Evolutionary conservation across 2,329 filamentous ascomycete species (phyloP).

Genomic region (Geosmithia putterillii): DNA sequence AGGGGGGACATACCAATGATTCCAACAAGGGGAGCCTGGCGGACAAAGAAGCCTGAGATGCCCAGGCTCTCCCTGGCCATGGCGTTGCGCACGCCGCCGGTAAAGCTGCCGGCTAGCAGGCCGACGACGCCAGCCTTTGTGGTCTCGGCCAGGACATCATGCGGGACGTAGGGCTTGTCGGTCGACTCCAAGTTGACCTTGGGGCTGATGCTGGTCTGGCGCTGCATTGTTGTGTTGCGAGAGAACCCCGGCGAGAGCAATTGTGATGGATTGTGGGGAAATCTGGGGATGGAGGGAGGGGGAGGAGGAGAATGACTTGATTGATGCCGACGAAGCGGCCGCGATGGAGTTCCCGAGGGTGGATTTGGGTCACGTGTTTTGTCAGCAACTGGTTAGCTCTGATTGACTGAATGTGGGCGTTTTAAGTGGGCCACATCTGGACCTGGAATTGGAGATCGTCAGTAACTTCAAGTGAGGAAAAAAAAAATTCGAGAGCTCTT

Average conservation of each 20-base stretch:
- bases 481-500: not conserved
- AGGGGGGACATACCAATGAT: conserved; percentile 17
- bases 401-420: conserved; percentile 13
- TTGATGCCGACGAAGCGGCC: too few relatives aligned
- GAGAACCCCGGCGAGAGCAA: conserved; percentile 11
- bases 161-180: conserved; percentile 46
- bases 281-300: not conserved
- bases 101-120: conserved; percentile 54
- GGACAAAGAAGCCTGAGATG: conserved; percentile 67
- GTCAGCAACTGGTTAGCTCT: conserved; percentile 18
- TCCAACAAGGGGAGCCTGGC: conserved; percentile 62
- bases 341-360: not conserved
- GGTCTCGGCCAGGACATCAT: conserved; percentile 60
- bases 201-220: conserved; percentile 13
- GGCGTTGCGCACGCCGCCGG: conserved; percentile 76
- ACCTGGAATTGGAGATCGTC: not conserved
- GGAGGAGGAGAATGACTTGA: conserved; percentile 1
- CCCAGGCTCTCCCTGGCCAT: conserved; percentile 74
- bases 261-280: conserved; percentile 5
- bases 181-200: conserved; percentile 9
- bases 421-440: not conserved
- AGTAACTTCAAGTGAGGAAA: conserved; percentile 1
- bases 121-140: conserved; percentile 53
- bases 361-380: conserved; percentile 18
- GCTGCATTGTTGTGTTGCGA: conserved; percentile 17